These are phyloP conservation scores for Allium fistulosum DNA, from an alignment of 106 monocot species.

Conservation along the genomic window DNA sequence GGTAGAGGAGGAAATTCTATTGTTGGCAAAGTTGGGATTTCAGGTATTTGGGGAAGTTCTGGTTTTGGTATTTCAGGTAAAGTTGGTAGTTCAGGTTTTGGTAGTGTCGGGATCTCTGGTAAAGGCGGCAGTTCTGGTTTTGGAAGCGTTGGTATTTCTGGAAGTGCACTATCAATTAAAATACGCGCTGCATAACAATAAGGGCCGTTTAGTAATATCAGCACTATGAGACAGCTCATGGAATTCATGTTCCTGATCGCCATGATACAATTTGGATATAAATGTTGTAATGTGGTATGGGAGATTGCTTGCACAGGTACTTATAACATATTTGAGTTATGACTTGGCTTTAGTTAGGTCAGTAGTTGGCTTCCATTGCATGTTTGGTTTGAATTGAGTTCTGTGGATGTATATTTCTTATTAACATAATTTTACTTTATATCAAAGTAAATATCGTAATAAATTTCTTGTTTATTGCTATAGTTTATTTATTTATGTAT, in stretches of 20 bases:
- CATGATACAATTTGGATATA: too few relatives aligned
- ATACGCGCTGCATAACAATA: slow-evolving; percentile 2
- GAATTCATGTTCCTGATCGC: neutral
- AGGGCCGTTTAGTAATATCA: slow-evolving; percentile 1
- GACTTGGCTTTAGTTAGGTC: too few relatives aligned
- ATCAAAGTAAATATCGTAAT: too few relatives aligned
- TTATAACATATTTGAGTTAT: too few relatives aligned
- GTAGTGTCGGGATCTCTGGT: neutral
- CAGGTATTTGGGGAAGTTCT: neutral
- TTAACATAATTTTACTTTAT: too few relatives aligned
- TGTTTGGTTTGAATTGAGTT: too few relatives aligned
- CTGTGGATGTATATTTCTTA: too few relatives aligned
- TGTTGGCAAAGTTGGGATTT: neutral
- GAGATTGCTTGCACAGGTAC: too few relatives aligned
- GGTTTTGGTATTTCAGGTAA: neutral
- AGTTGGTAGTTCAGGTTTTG: neutral
- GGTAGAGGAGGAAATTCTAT: neutral
- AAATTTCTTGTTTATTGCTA: too few relatives aligned
- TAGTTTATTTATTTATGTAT: too few relatives aligned
- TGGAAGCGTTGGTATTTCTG: neutral
- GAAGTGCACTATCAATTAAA: neutral
- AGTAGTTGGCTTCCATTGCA: too few relatives aligned
- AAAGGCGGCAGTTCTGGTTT: neutral
- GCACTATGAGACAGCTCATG: slow-evolving; percentile 3
- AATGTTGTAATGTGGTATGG: too few relatives aligned